Conservation (phyloP, 352 stramenopile genomes). For the Globisporangium uncinulatum region DNA sequence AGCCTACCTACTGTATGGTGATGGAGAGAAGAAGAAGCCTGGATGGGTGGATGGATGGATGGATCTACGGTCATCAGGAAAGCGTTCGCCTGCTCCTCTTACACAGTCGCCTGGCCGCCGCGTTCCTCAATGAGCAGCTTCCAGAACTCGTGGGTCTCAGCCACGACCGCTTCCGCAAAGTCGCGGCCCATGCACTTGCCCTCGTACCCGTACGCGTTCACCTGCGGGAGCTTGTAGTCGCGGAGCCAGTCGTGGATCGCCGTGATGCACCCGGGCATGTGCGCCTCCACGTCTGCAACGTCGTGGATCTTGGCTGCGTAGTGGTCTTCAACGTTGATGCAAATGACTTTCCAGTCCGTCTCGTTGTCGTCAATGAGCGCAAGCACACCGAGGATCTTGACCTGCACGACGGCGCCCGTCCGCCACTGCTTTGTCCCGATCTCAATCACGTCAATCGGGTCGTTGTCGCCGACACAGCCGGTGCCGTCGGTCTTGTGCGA, state of each 20-base stretch:
- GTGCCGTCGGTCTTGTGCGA: constrained; percentile 79
- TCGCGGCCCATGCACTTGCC: constrained; percentile 92
- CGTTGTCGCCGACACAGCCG: constrained; percentile 91
- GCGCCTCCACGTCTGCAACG: constrained; percentile 94
- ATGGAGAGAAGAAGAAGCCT: too few species aligned
- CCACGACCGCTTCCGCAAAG: constrained; percentile 84
- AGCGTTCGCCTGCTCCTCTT: constrained; percentile 9
- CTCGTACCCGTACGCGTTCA: constrained; percentile 99
- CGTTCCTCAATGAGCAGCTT: constrained; percentile 86
- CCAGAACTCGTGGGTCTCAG: constrained; percentile 88
- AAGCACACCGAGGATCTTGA: constrained; percentile 98
- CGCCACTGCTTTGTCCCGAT: constrained; percentile 93
- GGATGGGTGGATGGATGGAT: too few species aligned
- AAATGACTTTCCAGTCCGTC: constrained; percentile 99
- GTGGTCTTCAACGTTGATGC: constrained; percentile 95
- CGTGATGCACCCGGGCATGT: constrained; percentile 91
- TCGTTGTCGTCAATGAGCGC: constrained; percentile 99
- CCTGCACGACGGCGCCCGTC: constrained; percentile 92
- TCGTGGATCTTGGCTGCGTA: constrained; percentile 97
- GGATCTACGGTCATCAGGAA: too few species aligned
- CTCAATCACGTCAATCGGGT: constrained; percentile 98
- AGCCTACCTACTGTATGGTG: too few species aligned
- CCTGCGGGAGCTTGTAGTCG: constrained; percentile 99
- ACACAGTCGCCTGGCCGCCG: constrained; percentile 76
- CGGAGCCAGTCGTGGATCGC: constrained; percentile 97